Evolutionary conservation across 257 asterid species (phyloP).

Genomic region (Solanum lycopersicoides): DNA sequence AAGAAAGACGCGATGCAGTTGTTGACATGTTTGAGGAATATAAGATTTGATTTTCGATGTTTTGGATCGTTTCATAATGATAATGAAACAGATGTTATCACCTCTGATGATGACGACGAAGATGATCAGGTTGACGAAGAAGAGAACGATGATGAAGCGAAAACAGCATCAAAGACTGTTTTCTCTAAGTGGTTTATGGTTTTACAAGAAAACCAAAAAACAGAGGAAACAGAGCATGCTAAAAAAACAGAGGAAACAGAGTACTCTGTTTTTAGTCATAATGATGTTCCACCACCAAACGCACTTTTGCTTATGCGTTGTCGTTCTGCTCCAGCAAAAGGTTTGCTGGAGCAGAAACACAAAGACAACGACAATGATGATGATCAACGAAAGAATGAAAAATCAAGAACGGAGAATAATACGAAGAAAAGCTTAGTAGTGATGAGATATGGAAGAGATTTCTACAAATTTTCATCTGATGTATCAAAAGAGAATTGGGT

Average conservation of each 20-base stretch:
- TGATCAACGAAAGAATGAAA: not conserved
- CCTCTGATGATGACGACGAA: constrained; percentile 46
- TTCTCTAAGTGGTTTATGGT: constrained; percentile 88
- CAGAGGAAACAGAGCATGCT: not conserved
- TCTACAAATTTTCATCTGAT: constrained; percentile 39
- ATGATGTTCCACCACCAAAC: constrained; percentile 46
- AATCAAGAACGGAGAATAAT: not conserved
- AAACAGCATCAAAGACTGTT: constrained; percentile 22
- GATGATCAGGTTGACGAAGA: constrained; percentile 20
- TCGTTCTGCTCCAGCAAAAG: constrained; percentile 82
- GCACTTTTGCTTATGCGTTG: constrained; percentile 81
- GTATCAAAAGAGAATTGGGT: constrained; percentile 57
- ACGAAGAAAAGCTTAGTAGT: constrained; percentile 20
- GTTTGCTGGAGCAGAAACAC: constrained; percentile 46
- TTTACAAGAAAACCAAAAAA: constrained; percentile 40
- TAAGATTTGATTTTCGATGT: constrained; percentile 70
- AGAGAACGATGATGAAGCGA: not conserved
- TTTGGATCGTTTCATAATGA: constrained; percentile 52
- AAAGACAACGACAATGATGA: constrained; percentile 4
- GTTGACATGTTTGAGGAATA: constrained; percentile 49
- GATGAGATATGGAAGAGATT: constrained; percentile 50
- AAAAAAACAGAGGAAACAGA: not conserved
- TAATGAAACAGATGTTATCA: constrained; percentile 27
- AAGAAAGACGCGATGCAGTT: constrained; percentile 78
- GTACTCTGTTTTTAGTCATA: not conserved